Evolutionary conservation across 192 early-diverging fungal genomes (phyloP).

Genomic region (Coemansia sp.): DNA sequence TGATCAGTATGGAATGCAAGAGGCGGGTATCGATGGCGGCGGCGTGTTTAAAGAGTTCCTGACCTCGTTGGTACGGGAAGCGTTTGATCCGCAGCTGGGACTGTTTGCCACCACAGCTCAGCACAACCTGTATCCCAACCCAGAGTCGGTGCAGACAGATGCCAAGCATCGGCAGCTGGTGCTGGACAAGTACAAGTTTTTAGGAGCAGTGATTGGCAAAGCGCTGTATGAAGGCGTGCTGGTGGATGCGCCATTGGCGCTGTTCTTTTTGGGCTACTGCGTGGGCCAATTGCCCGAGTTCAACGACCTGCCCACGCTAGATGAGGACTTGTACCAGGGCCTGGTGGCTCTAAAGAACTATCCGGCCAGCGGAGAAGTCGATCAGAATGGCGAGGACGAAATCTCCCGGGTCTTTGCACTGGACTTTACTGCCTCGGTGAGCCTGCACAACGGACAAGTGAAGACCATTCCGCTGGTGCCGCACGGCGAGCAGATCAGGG

Average conservation of each 20-base stretch:
- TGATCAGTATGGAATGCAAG: conserved; percentile 74
- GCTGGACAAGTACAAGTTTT: conserved; percentile 66
- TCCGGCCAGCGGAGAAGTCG: conserved; percentile 15
- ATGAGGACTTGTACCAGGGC: conserved; percentile 73
- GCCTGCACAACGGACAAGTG: conserved; percentile 30
- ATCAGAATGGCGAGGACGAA: conserved; percentile 62
- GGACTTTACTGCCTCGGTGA: conserved; percentile 66
- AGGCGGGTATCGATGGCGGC: conserved; percentile 95
- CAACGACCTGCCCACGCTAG: conserved; percentile 77
- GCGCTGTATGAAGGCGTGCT: conserved; percentile 84
- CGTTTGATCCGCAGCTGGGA: conserved; percentile 70
- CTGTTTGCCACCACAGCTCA: conserved; percentile 67
- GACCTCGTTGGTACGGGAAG: conserved; percentile 69
- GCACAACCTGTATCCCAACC: conserved; percentile 73
- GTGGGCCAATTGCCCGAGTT: conserved; percentile 66
- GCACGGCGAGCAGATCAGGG: conserved; percentile 69
- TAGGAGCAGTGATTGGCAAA: conserved; percentile 81
- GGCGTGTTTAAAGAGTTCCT: conserved; percentile 98
- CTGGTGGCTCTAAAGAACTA: conserved; percentile 75
- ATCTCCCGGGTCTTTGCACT: conserved; percentile 58
- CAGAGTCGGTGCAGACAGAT: conserved; percentile 45
- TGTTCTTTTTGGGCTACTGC: conserved; percentile 77
- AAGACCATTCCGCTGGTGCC: conserved; percentile 71
- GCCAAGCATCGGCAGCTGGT: conserved; percentile 34
- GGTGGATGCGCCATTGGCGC: conserved; percentile 77